Conservation (phyloP, 2,329 filamentous ascomycete species). For the Paracamarosporium sp. region DNA sequence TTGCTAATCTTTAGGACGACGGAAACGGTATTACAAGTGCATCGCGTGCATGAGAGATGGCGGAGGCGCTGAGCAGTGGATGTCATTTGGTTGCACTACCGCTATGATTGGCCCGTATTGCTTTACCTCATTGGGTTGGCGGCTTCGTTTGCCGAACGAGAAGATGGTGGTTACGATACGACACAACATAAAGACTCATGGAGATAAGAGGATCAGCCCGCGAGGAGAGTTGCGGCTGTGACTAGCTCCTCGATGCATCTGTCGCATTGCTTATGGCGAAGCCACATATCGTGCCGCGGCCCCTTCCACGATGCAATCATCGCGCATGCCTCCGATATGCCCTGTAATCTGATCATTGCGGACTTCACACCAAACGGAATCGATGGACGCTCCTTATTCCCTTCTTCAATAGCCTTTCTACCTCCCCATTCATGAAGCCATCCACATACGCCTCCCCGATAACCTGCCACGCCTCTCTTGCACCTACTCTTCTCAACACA, state of each 20-base stretch:
- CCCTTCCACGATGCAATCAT: too few species aligned
- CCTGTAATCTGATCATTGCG: too few species aligned
- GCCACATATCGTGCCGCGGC: background rate
- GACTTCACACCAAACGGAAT: background rate
- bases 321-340: too few species aligned
- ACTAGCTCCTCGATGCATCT: too few species aligned
- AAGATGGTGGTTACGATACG: too few species aligned
- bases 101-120: constrained; percentile 8
- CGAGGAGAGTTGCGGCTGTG: background rate
- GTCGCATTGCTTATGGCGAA: background rate
- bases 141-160: background rate
- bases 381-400: background rate
- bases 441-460: constrained; percentile 38
- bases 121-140: constrained; percentile 3
- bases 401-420: constrained; percentile 9
- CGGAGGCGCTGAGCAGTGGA: constrained; percentile 11
- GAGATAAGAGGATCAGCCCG: background rate
- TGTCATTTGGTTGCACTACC: constrained; percentile 6
- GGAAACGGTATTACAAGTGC: background rate
- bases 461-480: constrained; percentile 28
- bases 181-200: too few species aligned
- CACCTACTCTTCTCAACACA: constrained; percentile 26
- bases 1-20: constrained; percentile 13
- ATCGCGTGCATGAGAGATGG: constrained; percentile 8
- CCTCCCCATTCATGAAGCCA: constrained; percentile 38